These are phyloP conservation scores for Coniferiporia sulphurascens DNA, from an alignment of 1,284 basidiomycete species.

Conservation along the genomic window DNA sequence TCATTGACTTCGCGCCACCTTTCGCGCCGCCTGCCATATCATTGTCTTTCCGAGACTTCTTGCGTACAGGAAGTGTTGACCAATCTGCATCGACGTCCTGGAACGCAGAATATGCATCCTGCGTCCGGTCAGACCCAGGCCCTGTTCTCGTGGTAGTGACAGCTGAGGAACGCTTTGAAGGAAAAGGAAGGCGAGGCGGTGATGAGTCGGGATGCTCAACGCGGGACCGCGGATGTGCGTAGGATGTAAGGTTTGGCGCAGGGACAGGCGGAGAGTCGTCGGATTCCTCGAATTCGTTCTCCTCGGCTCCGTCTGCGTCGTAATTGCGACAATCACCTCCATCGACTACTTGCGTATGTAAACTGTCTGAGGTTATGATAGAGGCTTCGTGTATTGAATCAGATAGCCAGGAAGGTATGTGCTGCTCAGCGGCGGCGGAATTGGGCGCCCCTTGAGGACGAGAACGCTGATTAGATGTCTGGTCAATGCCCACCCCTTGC, in stretches of 20 bases:
- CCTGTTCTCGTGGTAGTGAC: neutral
- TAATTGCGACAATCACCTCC: neutral
- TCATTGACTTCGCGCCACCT: conserved; percentile 19
- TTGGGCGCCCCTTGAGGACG: neutral
- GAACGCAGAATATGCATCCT: conserved; percentile 32
- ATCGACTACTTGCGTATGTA: neutral
- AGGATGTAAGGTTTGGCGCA: neutral
- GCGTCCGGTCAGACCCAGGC: neutral
- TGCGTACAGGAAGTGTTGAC: conserved; percentile 39
- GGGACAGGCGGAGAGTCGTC: neutral
- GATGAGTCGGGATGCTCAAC: neutral
- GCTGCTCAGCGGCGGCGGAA: neutral
- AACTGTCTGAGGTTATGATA: neutral
- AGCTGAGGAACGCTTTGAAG: neutral
- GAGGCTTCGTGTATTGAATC: neutral
- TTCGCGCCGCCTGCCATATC: conserved; percentile 2
- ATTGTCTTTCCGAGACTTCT: conserved; percentile 26
- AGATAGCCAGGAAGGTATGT: neutral
- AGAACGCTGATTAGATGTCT: neutral
- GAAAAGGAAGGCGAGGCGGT: neutral
- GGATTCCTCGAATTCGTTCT: neutral
- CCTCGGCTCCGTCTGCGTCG: neutral
- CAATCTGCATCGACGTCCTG: conserved; percentile 43
- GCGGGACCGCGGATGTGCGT: neutral
- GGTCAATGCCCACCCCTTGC: neutral